Evolutionary conservation across 73 alveolate species (phyloP), one percentile per base, ranked within the genome.

Genomic region (Paramecium primaurelia): DNA sequence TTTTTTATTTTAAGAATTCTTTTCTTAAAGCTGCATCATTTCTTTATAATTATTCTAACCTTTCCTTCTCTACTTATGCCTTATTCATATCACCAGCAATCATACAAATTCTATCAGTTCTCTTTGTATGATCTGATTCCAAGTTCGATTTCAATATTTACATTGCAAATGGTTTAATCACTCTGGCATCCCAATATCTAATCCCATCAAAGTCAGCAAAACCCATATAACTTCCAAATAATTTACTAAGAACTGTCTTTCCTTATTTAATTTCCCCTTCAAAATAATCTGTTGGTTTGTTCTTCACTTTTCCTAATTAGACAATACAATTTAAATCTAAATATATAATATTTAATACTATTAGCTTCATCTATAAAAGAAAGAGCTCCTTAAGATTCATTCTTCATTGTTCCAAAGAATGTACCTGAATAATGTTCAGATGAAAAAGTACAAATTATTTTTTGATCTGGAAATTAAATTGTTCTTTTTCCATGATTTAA

Each of bases 161-260:
- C 95, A 93, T 92, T 8, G 87, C 91, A 64, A 87, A 86, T 6
- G 93, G 92, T 11, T 54, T 34, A 8, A 75, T 85, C 26, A 94
- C 95, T 77, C 99, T 94, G 28, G 95, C 96, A 92, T 98, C 99
- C 99, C 99, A 98, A 92, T 96, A 98, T 88, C 99, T 93, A 44
- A 86, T 95, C 30, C 97, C 98, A 86, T 96, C 99, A 85, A 98
- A 96, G 49, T 98, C 99, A 37, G 97, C 86, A 91, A 88, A 98
- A 32, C 99, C 99, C 94, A 96, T 86, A 84, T 96, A 98, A 92
- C 97, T 97, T 7, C 94, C 94, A 71, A 18, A 89, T n/a, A 77
- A 71, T 30, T 77, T 71, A 12, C 89, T 59, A n/a, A 89, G 83
- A 22, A 73, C 84, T 40, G 80, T 68, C 22, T 83, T 83, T 16